Conservation (phyloP, 495 filamentous ascomycete genomes). For the Penicillium diatomitis region DNA sequence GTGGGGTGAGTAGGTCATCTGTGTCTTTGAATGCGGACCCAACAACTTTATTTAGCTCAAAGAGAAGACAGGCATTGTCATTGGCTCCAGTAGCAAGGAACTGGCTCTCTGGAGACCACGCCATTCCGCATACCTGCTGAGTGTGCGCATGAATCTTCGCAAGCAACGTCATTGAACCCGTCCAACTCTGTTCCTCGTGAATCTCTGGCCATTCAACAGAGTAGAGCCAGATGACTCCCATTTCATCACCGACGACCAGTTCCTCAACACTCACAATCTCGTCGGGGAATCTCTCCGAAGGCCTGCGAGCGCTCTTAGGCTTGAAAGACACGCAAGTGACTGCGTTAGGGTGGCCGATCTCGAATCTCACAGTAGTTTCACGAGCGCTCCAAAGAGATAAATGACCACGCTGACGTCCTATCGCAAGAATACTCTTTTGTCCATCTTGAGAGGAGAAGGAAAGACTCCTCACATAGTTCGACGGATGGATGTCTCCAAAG, state of each 20-base stretch:
- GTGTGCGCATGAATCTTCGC: conserved; percentile 69
- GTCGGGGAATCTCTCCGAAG: conserved; percentile 28
- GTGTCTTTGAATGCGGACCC: conserved; percentile 5
- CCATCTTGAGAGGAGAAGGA: conserved; percentile 80
- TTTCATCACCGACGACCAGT: conserved; percentile 79
- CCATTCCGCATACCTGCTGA: conserved; percentile 86
- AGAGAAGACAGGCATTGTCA: conserved; percentile 81
- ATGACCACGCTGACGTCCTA: conserved; percentile 65
- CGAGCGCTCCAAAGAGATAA: conserved; percentile 52
- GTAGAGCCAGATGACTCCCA: conserved; percentile 82
- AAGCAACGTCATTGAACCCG: conserved; percentile 66
- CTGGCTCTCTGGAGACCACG: conserved; percentile 72
- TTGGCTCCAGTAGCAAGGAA: conserved; percentile 86
- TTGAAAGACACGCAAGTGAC: conserved; percentile 73
- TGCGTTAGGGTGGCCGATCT: conserved; percentile 56
- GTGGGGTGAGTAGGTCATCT: neutral
- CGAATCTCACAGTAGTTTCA: conserved; percentile 58
- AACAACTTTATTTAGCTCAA: conserved; percentile 57
- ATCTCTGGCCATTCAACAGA: conserved; percentile 72
- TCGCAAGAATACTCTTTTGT: conserved; percentile 70
- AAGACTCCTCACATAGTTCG: conserved; percentile 67
- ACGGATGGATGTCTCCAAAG: conserved; percentile 27
- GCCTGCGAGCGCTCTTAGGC: conserved; percentile 33
- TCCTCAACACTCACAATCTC: conserved; percentile 51
- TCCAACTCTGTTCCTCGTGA: conserved; percentile 50